Conservation (phyloP, 2,329 filamentous ascomycete species). For the Zymoseptoria tritici region DNA sequence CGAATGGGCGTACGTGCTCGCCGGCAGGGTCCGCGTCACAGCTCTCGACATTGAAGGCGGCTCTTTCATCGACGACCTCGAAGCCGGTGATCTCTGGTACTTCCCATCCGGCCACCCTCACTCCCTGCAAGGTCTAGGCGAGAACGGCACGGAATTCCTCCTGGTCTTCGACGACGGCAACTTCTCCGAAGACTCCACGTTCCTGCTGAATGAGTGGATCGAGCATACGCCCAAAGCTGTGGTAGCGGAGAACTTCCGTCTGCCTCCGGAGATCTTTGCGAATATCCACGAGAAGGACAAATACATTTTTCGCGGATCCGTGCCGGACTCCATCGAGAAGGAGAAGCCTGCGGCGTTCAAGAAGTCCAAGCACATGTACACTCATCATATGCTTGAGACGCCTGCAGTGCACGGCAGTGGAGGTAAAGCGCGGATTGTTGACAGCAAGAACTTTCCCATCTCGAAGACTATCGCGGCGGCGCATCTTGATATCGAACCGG, state of each 20-base stretch:
- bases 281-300: conserved; percentile 60
- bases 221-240: conserved; percentile 66
- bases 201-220: conserved; percentile 66
- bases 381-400: conserved; percentile 64
- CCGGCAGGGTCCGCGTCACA: conserved; percentile 61
- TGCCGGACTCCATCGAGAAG: conserved; percentile 56
- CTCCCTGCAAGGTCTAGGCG: conserved; percentile 63
- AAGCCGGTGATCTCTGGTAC: conserved; percentile 73
- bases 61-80: conserved; percentile 68
- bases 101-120: conserved; percentile 73
- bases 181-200: conserved; percentile 61
- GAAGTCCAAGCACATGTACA: conserved; percentile 61
- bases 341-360: conserved; percentile 59
- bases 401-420: conserved; percentile 59
- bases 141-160: conserved; percentile 59
- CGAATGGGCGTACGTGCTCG: conserved; percentile 68
- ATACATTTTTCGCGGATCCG: conserved; percentile 66
- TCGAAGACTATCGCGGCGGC: conserved; percentile 67
- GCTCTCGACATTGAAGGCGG: conserved; percentile 68
- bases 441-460: conserved; percentile 68
- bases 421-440: conserved; percentile 65
- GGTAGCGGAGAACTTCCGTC: conserved; percentile 66
- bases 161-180: conserved; percentile 54
- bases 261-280: conserved; percentile 62
- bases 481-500: conserved; percentile 62